A percentile compares a stretch with the other conserved stretches of the same genome.
Conservation (phyloP, 106 monocot genomes). For the Apostasia shenzhenica region DNA sequence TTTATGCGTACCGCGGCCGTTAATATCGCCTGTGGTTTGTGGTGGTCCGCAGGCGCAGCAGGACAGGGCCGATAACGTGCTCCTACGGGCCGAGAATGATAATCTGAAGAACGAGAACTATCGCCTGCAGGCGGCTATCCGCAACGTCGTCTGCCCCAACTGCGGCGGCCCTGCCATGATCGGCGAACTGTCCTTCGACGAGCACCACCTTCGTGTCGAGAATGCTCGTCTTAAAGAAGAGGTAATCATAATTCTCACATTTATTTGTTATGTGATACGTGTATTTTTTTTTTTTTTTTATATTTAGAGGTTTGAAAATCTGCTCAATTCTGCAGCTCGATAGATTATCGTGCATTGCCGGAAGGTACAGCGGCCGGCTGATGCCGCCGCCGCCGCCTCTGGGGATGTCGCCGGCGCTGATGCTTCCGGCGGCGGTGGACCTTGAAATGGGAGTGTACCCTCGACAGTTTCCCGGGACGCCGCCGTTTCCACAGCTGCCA, state of each 20-base stretch:
- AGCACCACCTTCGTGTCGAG: slow-evolving; percentile 91
- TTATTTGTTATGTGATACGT: background rate
- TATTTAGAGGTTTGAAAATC: background rate
- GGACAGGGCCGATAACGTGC: slow-evolving; percentile 78
- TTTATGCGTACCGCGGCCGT: background rate
- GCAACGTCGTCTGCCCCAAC: slow-evolving; percentile 77
- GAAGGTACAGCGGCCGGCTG: slow-evolving; percentile 36
- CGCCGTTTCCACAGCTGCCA: background rate
- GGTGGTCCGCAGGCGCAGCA: slow-evolving; percentile 69
- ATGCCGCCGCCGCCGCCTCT: slow-evolving; percentile 30
- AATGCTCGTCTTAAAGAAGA: slow-evolving; percentile 95
- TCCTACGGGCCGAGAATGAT: slow-evolving; percentile 86
- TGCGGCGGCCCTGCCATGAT: slow-evolving; percentile 88
- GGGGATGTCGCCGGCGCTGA: slow-evolving; percentile 7
- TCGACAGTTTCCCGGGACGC: slow-evolving; percentile 49
- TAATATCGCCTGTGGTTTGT: background rate
- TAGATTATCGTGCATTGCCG: slow-evolving; percentile 54
- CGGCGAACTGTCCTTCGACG: slow-evolving; percentile 87
- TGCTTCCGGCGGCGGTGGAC: slow-evolving; percentile 60
- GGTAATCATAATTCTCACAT: slow-evolving; percentile 21
- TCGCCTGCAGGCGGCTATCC: slow-evolving; percentile 76
- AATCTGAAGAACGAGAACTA: slow-evolving; percentile 88
- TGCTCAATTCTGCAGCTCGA: slow-evolving; percentile 47
- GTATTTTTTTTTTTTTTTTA: background rate
- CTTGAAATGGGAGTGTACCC: slow-evolving; percentile 88